Base-by-base conservation (phyloP, 2,329 filamentous ascomycete species). In the Ceratocystis huliohia region DNA sequence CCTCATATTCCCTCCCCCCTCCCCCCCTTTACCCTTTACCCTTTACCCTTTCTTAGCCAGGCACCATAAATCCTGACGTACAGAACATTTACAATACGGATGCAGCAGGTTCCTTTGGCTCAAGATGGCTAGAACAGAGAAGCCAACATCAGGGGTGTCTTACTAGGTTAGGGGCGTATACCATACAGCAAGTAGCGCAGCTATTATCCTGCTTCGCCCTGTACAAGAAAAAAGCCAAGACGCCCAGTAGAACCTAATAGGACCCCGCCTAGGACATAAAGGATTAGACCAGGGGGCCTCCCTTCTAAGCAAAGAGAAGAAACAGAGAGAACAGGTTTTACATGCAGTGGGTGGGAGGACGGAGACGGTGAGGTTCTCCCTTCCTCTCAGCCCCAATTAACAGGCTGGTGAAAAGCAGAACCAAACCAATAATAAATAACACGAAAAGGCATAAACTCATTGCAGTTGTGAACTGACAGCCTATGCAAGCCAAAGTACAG, bases 271-370 rank as follows among this genome's bases (percentile, higher is more conserved):
- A 30, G 56, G 56, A 59, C 56, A n/a, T n/a, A 30, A 37, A 37
- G 28, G 28, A 59, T 30, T n/a, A 59, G 15, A 37, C 56, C 28
- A 59, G 56, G 56, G 56, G 28, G 37, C 25, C 30, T 28, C 53
- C 56, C 28, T 59, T 59, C 28, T 33, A 10, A 59, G 25, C 30
- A n/a, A 59, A 33, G 56, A 59, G 28, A 59, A 59, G 56, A 59
- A 59, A 59, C 56, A 59, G 56, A 59, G 56, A 33, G 25, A 59
- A 59, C 56, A 59, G 25, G 28, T 30, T 50, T 50, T 50, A 50
- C 2, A 53, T 53, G 8, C 25, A 53, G 15, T n/a, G n/a, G n/a
- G 22, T 53, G 8, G 22, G 13, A 13, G 10, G 56, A 59, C 28
- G 13, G 7, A 33, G 53, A 33, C 22, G 28, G 30, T 28, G 56